Conservation (phyloP, 192 early-diverging fungal species). For the Geosiphon pyriformis region DNA sequence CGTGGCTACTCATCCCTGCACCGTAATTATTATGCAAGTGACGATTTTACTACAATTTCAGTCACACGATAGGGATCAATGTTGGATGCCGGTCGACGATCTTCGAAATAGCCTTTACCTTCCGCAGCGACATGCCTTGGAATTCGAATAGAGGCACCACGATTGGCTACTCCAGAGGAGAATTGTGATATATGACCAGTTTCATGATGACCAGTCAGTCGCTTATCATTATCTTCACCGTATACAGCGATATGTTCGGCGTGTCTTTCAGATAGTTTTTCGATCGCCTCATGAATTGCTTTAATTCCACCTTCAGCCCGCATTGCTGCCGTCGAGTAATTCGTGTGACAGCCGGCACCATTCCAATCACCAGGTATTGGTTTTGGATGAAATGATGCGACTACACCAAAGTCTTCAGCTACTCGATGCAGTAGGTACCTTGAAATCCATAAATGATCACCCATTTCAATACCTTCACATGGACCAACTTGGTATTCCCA, state of each 20-base stretch:
- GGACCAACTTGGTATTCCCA: constrained; percentile 55
- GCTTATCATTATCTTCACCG: constrained; percentile 52
- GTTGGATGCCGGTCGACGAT: constrained; percentile 51
- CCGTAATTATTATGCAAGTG: constrained; percentile 18
- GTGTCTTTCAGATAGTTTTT: constrained; percentile 41
- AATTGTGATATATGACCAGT: constrained; percentile 50
- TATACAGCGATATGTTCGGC: constrained; percentile 51
- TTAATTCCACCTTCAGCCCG: constrained; percentile 43
- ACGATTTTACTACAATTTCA: constrained; percentile 41
- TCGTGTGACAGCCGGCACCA: constrained; percentile 55
- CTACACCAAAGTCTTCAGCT: constrained; percentile 52
- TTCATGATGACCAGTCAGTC: constrained; percentile 48
- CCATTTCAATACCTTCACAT: constrained; percentile 48
- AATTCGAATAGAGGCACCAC: constrained; percentile 54
- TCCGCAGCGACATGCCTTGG: constrained; percentile 47
- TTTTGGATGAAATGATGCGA: constrained; percentile 52
- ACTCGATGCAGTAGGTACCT: constrained; percentile 48
- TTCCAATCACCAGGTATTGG: constrained; percentile 57
- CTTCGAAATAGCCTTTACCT: constrained; percentile 54
- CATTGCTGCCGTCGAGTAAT: constrained; percentile 48
- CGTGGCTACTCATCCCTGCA: background rate
- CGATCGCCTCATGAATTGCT: constrained; percentile 48
- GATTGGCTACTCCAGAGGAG: constrained; percentile 48
- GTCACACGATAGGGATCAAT: constrained; percentile 54
- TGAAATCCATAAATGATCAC: constrained; percentile 53